These are phyloP conservation scores for Trypanosoma rangeli DNA, from an alignment of 208 protist species.

Conservation along the genomic window DNA sequence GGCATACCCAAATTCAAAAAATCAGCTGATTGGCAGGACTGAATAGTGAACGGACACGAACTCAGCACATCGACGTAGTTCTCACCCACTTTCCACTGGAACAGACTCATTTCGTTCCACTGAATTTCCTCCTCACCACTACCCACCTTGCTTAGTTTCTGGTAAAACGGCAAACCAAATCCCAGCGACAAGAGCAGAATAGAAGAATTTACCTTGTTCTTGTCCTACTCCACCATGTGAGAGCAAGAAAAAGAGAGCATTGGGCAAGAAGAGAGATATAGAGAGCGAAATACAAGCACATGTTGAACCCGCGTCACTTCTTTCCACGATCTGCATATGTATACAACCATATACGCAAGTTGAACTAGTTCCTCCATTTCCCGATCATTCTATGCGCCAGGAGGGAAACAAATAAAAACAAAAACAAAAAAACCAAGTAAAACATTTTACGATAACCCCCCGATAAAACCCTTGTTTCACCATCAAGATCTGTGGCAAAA, in stretches of 20 bases:
- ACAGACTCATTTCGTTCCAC: not conserved
- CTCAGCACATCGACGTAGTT: not conserved
- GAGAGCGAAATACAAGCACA: not conserved
- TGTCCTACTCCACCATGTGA: not conserved
- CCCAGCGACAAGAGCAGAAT: not conserved
- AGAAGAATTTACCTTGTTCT: conserved; percentile 7
- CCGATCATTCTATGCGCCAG: too few relatives aligned
- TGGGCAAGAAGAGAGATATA: not conserved
- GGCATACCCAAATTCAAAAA: not conserved
- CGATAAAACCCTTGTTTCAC: conserved; percentile 86
- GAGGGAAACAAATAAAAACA: not conserved
- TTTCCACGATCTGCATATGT: too few relatives aligned
- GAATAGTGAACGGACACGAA: not conserved
- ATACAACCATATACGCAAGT: too few relatives aligned
- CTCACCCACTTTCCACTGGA: not conserved
- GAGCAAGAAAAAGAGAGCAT: not conserved
- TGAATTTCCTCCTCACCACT: not conserved
- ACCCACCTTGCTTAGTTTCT: not conserved
- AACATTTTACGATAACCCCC: conserved; percentile 92
- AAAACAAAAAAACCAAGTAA: conserved; percentile 12
- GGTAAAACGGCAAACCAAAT: not conserved
- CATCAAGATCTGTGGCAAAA: conserved; percentile 96
- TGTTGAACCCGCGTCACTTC: too few relatives aligned
- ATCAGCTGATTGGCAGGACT: not conserved
- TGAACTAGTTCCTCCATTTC: too few relatives aligned